Evolutionary conservation across 2,329 filamentous ascomycete species (phyloP), one percentile per base, ranked within the genome.

Genomic region (Phyllosticta capitalensis): DNA sequence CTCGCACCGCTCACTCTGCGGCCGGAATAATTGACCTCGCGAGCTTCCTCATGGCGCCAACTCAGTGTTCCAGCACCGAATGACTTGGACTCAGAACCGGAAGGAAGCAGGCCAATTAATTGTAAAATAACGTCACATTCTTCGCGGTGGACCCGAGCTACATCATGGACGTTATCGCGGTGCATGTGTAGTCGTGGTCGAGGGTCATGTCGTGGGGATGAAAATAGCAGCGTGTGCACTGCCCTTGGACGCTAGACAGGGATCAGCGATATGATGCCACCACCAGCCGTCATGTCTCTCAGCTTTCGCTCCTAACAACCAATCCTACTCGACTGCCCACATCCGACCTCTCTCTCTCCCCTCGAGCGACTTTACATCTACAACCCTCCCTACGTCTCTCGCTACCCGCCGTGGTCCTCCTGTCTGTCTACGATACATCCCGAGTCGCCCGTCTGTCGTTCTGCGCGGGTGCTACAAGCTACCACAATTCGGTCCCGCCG

Each of bases 201-300:
- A 38, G 24, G 4, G 24, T 26, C 48, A 57, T 48, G 55, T 45
- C 55, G 38, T 48, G 33, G 26, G 51, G 48, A 57, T 50, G 48
- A 57, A 52, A 57, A 57, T 57, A 57, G 55, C 48, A 33, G 30
- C 53, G 24, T 12, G 55, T 52, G 55, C 55, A 57, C 55, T 57
- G 55, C 55, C 55, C 51, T 50, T 52, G 48, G 26, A 52, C 48
- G 55, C 55, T 57, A 57, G 49, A 45, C 51, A 48, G 55, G 52
- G 55, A 52, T 57, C 55, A 57, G 55, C 55, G 26, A 52, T 26
- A 7, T 26, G 24, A 14, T 38, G 54, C 54, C 52, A 21, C 30
- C 45, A 22, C 22, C 38, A 24, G 24, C 55, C 48, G 50, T 21
- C 55, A 52, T 28, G n/a, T 26, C 49, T 52, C 49, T 45, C 50